Conservation (phyloP, 208 protist species). For the Novymonas esmeraldas region DNA sequence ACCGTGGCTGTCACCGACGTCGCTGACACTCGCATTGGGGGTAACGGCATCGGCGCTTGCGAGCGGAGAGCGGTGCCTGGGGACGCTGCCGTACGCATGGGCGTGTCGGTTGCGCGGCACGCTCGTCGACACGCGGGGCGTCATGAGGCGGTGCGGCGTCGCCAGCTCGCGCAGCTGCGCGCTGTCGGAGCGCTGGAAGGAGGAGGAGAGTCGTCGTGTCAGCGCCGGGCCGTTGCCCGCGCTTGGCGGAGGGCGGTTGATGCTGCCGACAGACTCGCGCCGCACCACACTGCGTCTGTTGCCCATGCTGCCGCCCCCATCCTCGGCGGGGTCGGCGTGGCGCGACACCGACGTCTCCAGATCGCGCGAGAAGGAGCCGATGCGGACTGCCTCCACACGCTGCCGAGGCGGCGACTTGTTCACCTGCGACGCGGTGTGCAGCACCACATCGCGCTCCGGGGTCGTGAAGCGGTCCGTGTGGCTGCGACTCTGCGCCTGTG, state of each 20-base stretch:
- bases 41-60: background rate
- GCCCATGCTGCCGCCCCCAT: slow-evolving; percentile 12
- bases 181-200: slow-evolving; percentile 46
- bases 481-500: background rate
- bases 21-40: background rate
- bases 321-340: slow-evolving; percentile 15
- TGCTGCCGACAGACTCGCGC: slow-evolving; percentile 29
- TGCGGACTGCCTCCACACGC: slow-evolving; percentile 48
- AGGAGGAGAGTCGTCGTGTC: slow-evolving; percentile 27
- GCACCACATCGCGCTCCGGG: slow-evolving; percentile 35
- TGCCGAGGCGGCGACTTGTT: slow-evolving; percentile 35
- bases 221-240: background rate
- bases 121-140: slow-evolving; percentile 30
- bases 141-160: slow-evolving; percentile 26
- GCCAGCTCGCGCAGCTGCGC: slow-evolving; percentile 32
- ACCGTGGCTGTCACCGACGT: background rate
- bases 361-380: slow-evolving; percentile 28
- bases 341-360: slow-evolving; percentile 2
- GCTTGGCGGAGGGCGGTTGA: background rate
- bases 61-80: slow-evolving; percentile 8
- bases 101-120: slow-evolving; percentile 28
- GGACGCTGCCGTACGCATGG: slow-evolving; percentile 21
- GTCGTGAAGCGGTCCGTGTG: slow-evolving; percentile 14
- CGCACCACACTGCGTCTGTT: slow-evolving; percentile 22
- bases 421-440: slow-evolving; percentile 38